These are phyloP conservation scores for Lepidium africanum DNA, from an alignment of 345 rosid species.

Conservation along the genomic window DNA sequence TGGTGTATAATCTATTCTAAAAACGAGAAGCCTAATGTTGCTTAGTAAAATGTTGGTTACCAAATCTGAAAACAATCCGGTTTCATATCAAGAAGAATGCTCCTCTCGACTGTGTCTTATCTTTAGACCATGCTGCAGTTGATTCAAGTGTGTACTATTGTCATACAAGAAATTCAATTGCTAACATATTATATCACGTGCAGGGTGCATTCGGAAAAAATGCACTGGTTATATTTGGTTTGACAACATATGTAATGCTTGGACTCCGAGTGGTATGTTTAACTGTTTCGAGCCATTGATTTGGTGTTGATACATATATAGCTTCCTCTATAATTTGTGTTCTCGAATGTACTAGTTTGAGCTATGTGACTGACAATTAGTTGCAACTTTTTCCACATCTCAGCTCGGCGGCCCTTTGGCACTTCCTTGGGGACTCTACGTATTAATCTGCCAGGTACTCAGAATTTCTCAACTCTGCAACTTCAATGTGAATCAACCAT, in stretches of 20 bases:
- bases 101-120: not conserved
- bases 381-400: not conserved
- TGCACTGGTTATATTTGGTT: conserved; percentile 60
- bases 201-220: conserved; percentile 87
- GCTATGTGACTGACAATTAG: too few relatives aligned
- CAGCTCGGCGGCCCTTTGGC: conserved; percentile 93
- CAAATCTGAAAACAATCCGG: not conserved
- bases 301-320: not conserved
- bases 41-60: not conserved
- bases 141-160: not conserved
- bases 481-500: not conserved
- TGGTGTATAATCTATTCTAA: not conserved
- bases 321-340: not conserved
- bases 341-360: not conserved
- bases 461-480: not conserved
- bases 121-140: not conserved
- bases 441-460: conserved; percentile 84
- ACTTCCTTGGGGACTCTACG: conserved; percentile 93
- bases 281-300: not conserved
- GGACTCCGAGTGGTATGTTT: conserved; percentile 83
- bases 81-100: not conserved
- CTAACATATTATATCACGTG: not conserved
- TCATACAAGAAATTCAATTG: not conserved
- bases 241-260: conserved; percentile 73
- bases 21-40: not conserved